These are phyloP conservation scores for Penicillium expansum DNA, from an alignment of 2,329 filamentous ascomycete genomes.

Conservation along the genomic window DNA sequence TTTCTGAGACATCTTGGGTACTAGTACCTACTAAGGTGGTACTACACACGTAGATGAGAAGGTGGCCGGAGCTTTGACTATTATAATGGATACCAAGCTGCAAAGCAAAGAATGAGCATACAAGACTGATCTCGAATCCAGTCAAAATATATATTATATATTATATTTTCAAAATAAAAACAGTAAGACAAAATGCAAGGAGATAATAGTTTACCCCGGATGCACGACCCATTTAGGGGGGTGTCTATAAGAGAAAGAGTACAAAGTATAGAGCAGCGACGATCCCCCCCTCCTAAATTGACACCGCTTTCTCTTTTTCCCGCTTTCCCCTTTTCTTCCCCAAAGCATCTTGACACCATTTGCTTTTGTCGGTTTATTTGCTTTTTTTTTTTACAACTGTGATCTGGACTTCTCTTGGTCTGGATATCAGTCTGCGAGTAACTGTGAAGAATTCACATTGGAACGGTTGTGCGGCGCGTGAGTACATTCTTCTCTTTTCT, in stretches of 20 bases:
- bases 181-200: background rate
- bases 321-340: slow-evolving; percentile 21
- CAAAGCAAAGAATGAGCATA: background rate
- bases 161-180: background rate
- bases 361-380: slow-evolving; percentile 15
- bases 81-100: background rate
- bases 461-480: slow-evolving; percentile 13
- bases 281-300: slow-evolving; percentile 22
- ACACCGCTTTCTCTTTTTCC: slow-evolving; percentile 26
- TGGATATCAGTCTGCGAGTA: slow-evolving; percentile 9
- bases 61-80: no score
- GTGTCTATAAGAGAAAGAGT: background rate
- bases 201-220: slow-evolving; percentile 6
- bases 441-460: background rate
- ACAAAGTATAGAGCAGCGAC: slow-evolving; percentile 15
- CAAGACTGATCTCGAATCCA: background rate
- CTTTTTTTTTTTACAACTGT: slow-evolving; percentile 10
- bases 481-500: slow-evolving; percentile 14
- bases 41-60: background rate
- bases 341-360: background rate
- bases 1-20: background rate
- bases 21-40: background rate
- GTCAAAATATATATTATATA: background rate
- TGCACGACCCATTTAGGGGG: slow-evolving; percentile 2
- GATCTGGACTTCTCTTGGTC: slow-evolving; percentile 9